A percentile compares a stretch with the other conserved stretches of the same genome.
These are phyloP conservation scores for Barnettozyma sp. DNA, from an alignment of 805 yeast genomes.

Conservation along the genomic window DNA sequence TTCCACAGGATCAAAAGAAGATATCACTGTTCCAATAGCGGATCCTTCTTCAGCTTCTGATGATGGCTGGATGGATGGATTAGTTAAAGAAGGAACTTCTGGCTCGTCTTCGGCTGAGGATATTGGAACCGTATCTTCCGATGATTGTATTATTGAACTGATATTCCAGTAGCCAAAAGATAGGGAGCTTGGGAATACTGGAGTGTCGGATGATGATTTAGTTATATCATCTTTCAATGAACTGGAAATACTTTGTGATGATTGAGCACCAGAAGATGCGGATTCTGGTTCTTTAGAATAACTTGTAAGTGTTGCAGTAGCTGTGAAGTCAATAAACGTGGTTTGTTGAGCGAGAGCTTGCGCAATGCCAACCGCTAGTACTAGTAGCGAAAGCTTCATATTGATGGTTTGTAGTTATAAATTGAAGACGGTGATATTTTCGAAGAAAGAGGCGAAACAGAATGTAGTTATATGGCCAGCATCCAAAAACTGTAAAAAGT, in stretches of 20 bases:
- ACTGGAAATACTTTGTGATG: no score
- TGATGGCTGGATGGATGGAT: not conserved
- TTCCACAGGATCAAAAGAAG: no score
- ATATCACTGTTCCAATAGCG: no score
- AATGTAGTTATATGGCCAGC: not conserved
- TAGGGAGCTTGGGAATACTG: conserved; percentile 8
- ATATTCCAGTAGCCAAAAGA: conserved; percentile 7
- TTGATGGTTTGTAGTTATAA: not conserved
- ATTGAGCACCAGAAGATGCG: conserved; percentile 7
- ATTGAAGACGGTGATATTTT: not conserved
- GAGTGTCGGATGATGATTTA: not conserved
- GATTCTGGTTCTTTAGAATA: conserved; percentile 12
- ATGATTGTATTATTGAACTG: conserved; percentile 1
- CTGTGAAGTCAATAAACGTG: conserved; percentile 18
- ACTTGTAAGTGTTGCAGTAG: conserved; percentile 13
- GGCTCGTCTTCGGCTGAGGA: not conserved
- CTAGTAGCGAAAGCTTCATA: conserved; percentile 10
- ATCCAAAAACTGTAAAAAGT: no score
- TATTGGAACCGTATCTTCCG: not conserved
- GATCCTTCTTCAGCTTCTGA: not conserved
- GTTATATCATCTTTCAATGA: no score
- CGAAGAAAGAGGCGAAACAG: not conserved
- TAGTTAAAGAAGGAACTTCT: not conserved
- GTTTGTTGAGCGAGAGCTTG: conserved; percentile 17
- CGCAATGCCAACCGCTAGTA: conserved; percentile 12